Evolutionary conservation across 2,329 filamentous ascomycete genomes (phyloP), one percentile per base, ranked within the genome.

Genomic region (Pseudogymnoascus sp.): DNA sequence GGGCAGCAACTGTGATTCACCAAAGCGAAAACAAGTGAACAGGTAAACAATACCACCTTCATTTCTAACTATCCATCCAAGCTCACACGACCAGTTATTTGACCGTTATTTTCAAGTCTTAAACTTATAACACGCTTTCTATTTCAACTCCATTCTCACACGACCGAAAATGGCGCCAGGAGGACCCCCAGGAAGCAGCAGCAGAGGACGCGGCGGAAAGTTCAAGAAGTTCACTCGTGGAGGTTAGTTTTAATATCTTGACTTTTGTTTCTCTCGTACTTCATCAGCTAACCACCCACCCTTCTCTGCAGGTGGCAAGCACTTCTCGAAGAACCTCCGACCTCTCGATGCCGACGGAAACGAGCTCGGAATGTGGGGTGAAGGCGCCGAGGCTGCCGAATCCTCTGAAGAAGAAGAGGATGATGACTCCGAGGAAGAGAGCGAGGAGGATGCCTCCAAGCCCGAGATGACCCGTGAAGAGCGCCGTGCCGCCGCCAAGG

Each of bases 201-300:
- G 75, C 68, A 74, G 91, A 73, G 92, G 90, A 69, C 89, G 92
- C 73, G 92, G 89, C 70, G 91, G 92, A 76, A 97, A 97, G 78
- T 96, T 93, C 76, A 89, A 86, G 79, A 97, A 97, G 80, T 91
- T 88, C 68, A 92, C 90, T 69, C 84, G 93, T 77, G 93, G 93
- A 82, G 92, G 93, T 93, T 77, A 69, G 82, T 71, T 58, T 66
- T 64, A 47, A 17, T 21, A 11, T 39, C 58, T 60, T 29, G 6
- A 11, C 21, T 15, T 39, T 6, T 31, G 33, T 61, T 24, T 21
- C n/a, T 26, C 31, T 13, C 40, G 58, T 11, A 13, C 13, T n/a
- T 57, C 57, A 57, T 21, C 58, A 59, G 63, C 62, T 65, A 41
- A 70, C 68, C 68, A 50, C 68, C 41, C 26, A 21, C 17, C 15